Base-by-base conservation (phyloP, 2,329 filamentous ascomycete species). In the Beauveria bassiana region DNA sequence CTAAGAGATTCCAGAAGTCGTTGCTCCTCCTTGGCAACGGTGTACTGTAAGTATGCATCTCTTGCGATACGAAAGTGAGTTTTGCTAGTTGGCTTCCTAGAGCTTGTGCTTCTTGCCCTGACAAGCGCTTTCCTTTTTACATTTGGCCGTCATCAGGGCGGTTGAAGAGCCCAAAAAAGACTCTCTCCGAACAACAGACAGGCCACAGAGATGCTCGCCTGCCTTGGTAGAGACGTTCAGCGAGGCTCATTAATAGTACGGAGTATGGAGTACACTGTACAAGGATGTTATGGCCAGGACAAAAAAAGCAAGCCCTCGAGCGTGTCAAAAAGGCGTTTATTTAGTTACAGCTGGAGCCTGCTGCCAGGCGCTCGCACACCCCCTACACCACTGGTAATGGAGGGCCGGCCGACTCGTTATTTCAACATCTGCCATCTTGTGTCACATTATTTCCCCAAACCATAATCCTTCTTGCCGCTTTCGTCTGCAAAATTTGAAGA, bases 401-500 rank as follows among this genome's bases (percentile, higher is more conserved):
- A 50, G 31, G 55, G 55, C 28, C 16, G 18, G 52, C 40, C 52
- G 18, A 22, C 26, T 14, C 10, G 6, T 42, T 53, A 16, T 31
- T 16, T 24, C 20, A 6, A 16, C 14, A 34, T 22, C 50, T 53
- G 8, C 26, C 57, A 53, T 60, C 57, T 45, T 26, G 49, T 60
- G 28, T 53, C 49, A 60, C 49, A 34, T 34, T 24, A 53, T 60
- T 49, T 60, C 26, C 47, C 28, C 57, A 34, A 59, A 38, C 26
- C 57, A 43, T 22, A 9, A 53, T 14, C 22, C 1, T 46, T 12
- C 40, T 28, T 20, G 6, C 53, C 16, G 7, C 28, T 28, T 24
- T 38, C 45, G 9, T 52, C 26, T 38, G 57, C 22, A 16, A 60
- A 28, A 28, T 18, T 43, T 52, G 56, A 59, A 51, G 10, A 28